Base-by-base conservation (phyloP, 345 rosid genomes). In the Nephelium lappaceum region DNA sequence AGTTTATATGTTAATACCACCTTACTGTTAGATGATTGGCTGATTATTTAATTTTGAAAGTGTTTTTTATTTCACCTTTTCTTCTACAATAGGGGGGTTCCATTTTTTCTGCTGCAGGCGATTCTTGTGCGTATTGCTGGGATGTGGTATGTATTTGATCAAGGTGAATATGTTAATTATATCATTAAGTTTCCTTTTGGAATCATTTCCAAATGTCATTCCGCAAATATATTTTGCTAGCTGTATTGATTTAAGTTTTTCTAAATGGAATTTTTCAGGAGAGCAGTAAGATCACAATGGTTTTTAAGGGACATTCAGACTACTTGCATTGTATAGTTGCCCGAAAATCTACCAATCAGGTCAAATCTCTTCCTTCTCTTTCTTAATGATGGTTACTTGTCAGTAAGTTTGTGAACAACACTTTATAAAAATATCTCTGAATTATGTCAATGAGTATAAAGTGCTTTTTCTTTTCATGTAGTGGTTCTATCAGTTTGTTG, bases 101-200 rank as follows among this genome's bases (percentile, higher is more conserved):
- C 77, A 83, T 96, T 73, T 94, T 85, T 79, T 89, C 99, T 0
- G 99, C 97, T 53, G 92, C 92, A 25, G 99, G 99, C 82, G 98
- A 94, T 85, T 96, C 97, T 82, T 88, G 88, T 75, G 98, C 97
- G 10, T 94, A 96, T 87, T 93, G 98, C 83, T 96, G 98, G 98
- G 99, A 96, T 84, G 83, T 93, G 98, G 98, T 93, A 95, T 80
- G 94, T 83, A 79, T 83, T 73, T 79, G 53, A 71, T 84, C 78
- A 71, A 81, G 79, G 74, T 77, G 79, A 82, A 77, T 77, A 67
- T 73, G 2, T 79, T 53, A 4, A 43, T 79, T 41, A 71, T 64
- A 5, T 78, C 38, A 53, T 53, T 49, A 45, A 1, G 72, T 79
- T 71, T 51, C 39, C 11, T 23, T 15, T 31, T 53, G 15, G 58